Evolutionary conservation across 305 asterid genomes (phyloP), one percentile per base, ranked within the genome.

Genomic region (Rubia balearica): DNA sequence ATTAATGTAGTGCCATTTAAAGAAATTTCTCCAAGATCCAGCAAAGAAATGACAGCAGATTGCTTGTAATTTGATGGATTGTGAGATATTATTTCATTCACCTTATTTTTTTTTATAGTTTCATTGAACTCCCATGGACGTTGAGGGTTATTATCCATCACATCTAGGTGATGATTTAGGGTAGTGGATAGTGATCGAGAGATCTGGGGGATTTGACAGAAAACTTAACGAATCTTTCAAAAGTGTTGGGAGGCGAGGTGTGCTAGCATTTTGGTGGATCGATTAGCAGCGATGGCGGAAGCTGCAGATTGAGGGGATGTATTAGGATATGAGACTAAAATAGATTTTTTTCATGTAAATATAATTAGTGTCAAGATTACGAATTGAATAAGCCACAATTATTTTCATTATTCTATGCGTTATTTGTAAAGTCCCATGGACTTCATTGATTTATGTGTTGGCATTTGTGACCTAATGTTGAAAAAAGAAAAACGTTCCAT

Each of bases 21-120:
- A n/a, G n/a, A n/a, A n/a, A n/a, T n/a, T n/a, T n/a, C n/a, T n/a
- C n/a, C 99, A 83, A 94, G 97, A 83, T 94, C 99, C 76, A 94
- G 92, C 83, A 94, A 83, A 59, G 99, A 96, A 83, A 94, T 94
- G 67, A 89, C 97, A 12, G 93, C 99, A 70, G 99, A 91, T 85
- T 85, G 96, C 85, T 94, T 94, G 73, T 94, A 94, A 81, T 94
- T 94, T 77, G 97, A 79, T 43, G 97, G 98, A 73, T 94, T 89
- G 83, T 91, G 87, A 69, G 98, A 87, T 38, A 94, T 2, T 72
- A 94, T 91, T 81, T 94, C 98, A 75, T 83, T 86, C 77, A 73
- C 99, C 99, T 94, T 97, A 96, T 88, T 91, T 38, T 72, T 75
- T 71, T 85, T 85, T 87, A 91, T 93, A 43, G 82, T 67, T 40